These are phyloP conservation scores for Suhomyces prunicola DNA, from an alignment of 805 yeast genomes.

Conservation along the genomic window DNA sequence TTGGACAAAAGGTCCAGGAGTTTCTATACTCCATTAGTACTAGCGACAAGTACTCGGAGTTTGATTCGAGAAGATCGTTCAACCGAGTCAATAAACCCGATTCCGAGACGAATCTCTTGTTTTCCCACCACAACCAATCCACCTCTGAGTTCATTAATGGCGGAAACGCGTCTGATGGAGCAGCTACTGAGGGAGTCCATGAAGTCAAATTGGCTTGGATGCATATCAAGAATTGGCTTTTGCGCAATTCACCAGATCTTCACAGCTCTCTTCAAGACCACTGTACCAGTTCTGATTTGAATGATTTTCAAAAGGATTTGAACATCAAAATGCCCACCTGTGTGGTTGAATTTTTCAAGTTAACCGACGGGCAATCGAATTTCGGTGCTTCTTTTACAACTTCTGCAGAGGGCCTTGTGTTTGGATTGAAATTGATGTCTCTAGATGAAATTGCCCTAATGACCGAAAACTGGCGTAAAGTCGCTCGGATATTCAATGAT, in stretches of 20 bases:
- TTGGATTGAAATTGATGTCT: slow-evolving; percentile 76
- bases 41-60: slow-evolving; percentile 69
- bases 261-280: slow-evolving; percentile 73
- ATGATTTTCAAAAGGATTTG: slow-evolving; percentile 80
- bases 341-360: slow-evolving; percentile 70
- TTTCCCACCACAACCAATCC: slow-evolving; percentile 25
- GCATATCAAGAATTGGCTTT: slow-evolving; percentile 82
- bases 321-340: slow-evolving; percentile 73
- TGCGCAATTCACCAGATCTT: slow-evolving; percentile 75
- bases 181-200: slow-evolving; percentile 52
- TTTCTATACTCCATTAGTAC: slow-evolving; percentile 62
- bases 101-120: slow-evolving; percentile 27
- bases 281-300: slow-evolving; percentile 76
- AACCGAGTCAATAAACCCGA: slow-evolving; percentile 43
- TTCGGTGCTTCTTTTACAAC: slow-evolving; percentile 65
- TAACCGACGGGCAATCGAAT: slow-evolving; percentile 82
- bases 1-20: slow-evolving; percentile 49
- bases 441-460: slow-evolving; percentile 77
- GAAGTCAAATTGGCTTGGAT: slow-evolving; percentile 82
- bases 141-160: slow-evolving; percentile 17
- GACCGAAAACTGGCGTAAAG: slow-evolving; percentile 82
- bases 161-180: slow-evolving; percentile 30
- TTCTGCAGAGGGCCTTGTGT: slow-evolving; percentile 63
- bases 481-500: slow-evolving; percentile 43
- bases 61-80: slow-evolving; percentile 47